Percentiles rank a stretch among this genome's conserved stretches.
Evolutionary conservation across 1,284 basidiomycete species (phyloP).

Genomic region (Dichomitus squalens): DNA sequence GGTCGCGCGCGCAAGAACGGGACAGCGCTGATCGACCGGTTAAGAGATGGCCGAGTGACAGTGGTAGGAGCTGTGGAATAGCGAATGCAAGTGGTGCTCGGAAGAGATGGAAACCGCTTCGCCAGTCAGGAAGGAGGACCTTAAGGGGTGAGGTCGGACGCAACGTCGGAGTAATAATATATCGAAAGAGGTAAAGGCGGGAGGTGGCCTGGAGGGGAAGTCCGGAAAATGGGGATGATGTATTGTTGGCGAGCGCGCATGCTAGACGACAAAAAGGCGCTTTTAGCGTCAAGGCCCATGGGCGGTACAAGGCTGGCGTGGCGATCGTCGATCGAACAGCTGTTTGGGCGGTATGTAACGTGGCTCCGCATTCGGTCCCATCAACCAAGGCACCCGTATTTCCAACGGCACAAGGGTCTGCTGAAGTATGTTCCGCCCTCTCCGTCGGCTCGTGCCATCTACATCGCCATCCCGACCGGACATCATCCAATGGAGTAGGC

Average conservation of each 20-base stretch:
- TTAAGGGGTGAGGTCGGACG: too few species aligned
- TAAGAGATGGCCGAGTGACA: neutral
- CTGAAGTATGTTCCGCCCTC: constrained; percentile 9
- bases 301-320: constrained; percentile 21
- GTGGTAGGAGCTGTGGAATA: neutral
- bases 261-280: constrained; percentile 6
- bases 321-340: constrained; percentile 26
- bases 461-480: neutral
- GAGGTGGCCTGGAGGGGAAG: constrained; percentile 17
- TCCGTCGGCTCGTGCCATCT: neutral
- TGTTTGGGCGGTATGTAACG: constrained; percentile 13
- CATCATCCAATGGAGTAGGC: neutral
- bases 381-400: constrained; percentile 23
- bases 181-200: constrained; percentile 21
- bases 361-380: constrained; percentile 14
- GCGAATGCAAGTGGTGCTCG: neutral
- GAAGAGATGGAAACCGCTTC: neutral
- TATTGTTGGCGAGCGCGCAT: constrained; percentile 23
- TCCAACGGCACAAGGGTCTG: constrained; percentile 4
- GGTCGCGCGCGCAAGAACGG: neutral
- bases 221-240: constrained; percentile 22
- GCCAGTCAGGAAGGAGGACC: too few species aligned
- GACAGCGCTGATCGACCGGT: constrained; percentile 4
- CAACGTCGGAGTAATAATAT: constrained; percentile 18
- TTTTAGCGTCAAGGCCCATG: constrained; percentile 6